Evolutionary conservation across 1,139 yeast genomes (phyloP), one percentile per base, ranked within the genome.

Genomic region (Pichia sp.): DNA sequence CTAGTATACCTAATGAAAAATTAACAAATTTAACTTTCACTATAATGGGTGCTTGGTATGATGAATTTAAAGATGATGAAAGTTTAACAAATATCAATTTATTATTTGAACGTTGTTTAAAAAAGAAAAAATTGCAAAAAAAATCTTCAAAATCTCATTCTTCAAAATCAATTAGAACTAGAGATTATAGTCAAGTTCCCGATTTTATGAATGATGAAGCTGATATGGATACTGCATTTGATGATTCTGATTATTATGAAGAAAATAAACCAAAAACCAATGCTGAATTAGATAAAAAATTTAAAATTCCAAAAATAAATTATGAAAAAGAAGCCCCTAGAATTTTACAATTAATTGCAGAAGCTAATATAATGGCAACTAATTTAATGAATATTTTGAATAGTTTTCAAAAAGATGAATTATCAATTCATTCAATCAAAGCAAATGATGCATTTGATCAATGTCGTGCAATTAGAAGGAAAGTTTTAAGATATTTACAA

Each of bases 401-500:
- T 45, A 62, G 74, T n/a, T 66, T 87, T 35, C 64, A 69, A 42
- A 54, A 60, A 0, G 75, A 66, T 2, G 74, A 68, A 43, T 63
- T 74, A 5, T 80, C 95, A 1, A 66, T 78, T 38, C 87, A 84
- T 40, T 76, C 82, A 53, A 66, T 66, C 19, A 72, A 71, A 41
- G 78, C 84, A 3, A 69, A 75, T 7, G 66, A 65, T 24, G 74
- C 76, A 42, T 89, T 88, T 59, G 80, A 83, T 41, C 73, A 78
- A 56, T 87, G 95, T 54, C 76, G 93, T 51, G 68, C 75, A 16
- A 73, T 84, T 42, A 76, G 98, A 60, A 73, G 95, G 47, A 78
- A 76, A 52, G 78, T 91, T 15, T 68, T 91, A 52, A 69, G 87
- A 50, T 88, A 88, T 59, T 69, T 91, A 49, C 97, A 91, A 62